Base-by-base conservation (phyloP, 495 filamentous ascomycete genomes). In the Lasiosphaeris hirsuta region DNA sequence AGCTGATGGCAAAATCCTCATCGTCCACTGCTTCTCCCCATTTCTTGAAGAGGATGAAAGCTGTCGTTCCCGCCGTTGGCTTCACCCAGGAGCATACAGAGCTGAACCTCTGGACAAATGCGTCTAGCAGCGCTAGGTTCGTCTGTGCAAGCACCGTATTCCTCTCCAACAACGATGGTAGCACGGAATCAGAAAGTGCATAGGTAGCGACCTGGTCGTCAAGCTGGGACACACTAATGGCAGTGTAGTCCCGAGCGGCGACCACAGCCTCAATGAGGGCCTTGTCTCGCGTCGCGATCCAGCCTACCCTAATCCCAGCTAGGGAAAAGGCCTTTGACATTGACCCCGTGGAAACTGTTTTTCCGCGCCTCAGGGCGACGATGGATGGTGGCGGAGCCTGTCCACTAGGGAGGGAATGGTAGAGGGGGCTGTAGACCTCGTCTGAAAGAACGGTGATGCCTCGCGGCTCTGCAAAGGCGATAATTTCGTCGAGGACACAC, bases 371-470 rank as follows among this genome's bases (percentile, higher is more conserved):
- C 9, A 95, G 69, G 0, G 86, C 85, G 11, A 76, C 76, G 49
- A 89, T 82, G 41, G 78, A 82, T 0, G 70, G 66, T 4, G 70
- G 70, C 0, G 65, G 57, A 7, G 57, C 39, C 8, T 62, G 55
- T 23, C 55, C 63, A 1, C 57, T 47, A 4, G 70, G 67, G 10
- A 77, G 63, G 47, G 72, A 68, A 74, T 96, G 91, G 78, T 92
- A 96, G n/a, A 96, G 75, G 0, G 92, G 92, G 5, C 89, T 82
- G 68, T 95, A 96, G 7, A 95, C 92, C 71, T 96, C 91, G 62
- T 96, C 92, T 4, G 84, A 81, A 49, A 91, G 76, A 17, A 96
- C 72, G 30, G 77, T 84, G 54, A 94, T 88, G 45, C 83, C 78
- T 35, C 80, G 75, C 37, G 76, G 67, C 19, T 73, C 70, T 5